A percentile compares a stretch with the other conserved stretches of the same genome.
phyloP scores from a whole-genome alignment of 2,329 filamentous ascomycete genomes.

The Trichoderma oligosporum region DNA sequence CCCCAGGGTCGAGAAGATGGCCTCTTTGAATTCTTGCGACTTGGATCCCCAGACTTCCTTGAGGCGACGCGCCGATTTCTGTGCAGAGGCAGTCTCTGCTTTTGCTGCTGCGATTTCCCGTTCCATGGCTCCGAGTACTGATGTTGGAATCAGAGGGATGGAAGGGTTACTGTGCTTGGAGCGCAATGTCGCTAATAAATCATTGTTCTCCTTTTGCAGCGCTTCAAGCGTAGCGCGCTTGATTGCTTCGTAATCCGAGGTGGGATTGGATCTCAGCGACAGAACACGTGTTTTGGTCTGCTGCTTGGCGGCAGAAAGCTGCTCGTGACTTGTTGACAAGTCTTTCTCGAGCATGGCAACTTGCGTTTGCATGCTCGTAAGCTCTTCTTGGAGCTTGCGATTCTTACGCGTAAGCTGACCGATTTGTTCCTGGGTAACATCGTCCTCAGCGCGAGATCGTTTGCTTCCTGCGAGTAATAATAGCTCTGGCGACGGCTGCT shows the following conservation, averaged over 20 bases:
- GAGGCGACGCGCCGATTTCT: constrained; percentile 79
- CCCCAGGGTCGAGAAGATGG: constrained; percentile 84
- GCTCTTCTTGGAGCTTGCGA: constrained; percentile 75
- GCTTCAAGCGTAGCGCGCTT: constrained; percentile 75
- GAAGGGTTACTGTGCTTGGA: constrained; percentile 38
- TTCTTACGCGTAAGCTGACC: constrained; percentile 85
- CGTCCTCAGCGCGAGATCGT: constrained; percentile 58
- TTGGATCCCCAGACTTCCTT: constrained; percentile 93
- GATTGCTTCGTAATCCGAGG: constrained; percentile 76
- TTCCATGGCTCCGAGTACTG: constrained; percentile 70
- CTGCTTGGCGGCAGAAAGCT: constrained; percentile 63
- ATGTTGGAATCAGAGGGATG: constrained; percentile 67
- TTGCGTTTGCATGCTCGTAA: constrained; percentile 65
- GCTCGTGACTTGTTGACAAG: constrained; percentile 65
- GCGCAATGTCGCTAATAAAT: constrained; percentile 70
- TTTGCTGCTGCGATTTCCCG: constrained; percentile 71
- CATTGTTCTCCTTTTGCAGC: constrained; percentile 77
- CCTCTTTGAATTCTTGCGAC: constrained; percentile 90
- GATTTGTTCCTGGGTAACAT: constrained; percentile 65
- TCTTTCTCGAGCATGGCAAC: constrained; percentile 71
- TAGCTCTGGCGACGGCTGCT: background rate
- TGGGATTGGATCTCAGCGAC: constrained; percentile 87
- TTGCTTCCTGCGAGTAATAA: constrained; percentile 51
- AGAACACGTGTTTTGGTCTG: constrained; percentile 77
- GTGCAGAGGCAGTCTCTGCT: constrained; percentile 64